Conservation (phyloP, 2,329 filamentous ascomycete genomes). For the Lecanicillium sp. region DNA sequence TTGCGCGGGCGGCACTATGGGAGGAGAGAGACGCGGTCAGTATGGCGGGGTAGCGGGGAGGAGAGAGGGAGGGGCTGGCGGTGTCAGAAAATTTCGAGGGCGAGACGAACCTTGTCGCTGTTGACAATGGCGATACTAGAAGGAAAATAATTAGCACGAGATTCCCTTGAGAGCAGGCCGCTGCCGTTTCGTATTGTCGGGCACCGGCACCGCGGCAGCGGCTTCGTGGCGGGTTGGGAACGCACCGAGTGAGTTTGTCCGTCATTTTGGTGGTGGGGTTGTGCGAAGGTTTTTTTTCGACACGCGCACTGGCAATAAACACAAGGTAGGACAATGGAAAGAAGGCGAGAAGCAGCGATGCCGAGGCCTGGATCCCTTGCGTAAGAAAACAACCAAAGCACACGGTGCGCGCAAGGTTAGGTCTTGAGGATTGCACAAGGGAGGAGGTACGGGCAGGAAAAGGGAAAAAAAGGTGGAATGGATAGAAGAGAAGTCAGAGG, state of each 20-base stretch:
- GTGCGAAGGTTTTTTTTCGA: conserved; percentile 11
- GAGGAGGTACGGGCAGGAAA: conserved; percentile 3
- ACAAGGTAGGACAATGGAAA: neutral
- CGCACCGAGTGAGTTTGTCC: conserved; percentile 91
- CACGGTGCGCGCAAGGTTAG: conserved; percentile 13
- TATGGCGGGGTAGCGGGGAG: conserved; percentile 9
- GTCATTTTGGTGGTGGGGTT: conserved; percentile 52
- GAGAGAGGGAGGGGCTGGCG: too few species aligned
- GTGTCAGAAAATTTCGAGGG: conserved; percentile 6
- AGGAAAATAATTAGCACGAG: conserved; percentile 17
- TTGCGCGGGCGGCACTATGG: conserved; percentile 45
- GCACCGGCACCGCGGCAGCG: neutral
- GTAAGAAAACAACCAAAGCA: conserved; percentile 12
- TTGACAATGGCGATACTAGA: conserved; percentile 96
- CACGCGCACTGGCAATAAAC: conserved; percentile 6
- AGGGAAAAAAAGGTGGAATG: conserved; percentile 3
- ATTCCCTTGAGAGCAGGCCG: neutral
- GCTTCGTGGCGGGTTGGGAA: conserved; percentile 7
- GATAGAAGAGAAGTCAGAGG: conserved; percentile 9
- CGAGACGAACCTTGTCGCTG: conserved; percentile 74
- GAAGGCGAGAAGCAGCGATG: neutral
- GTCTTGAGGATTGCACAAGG: conserved; percentile 9
- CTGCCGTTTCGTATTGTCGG: neutral
- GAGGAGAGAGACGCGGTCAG: conserved; percentile 20
- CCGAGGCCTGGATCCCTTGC: conserved; percentile 1